Conservation (phyloP, 805 yeast genomes). For the Grigorovia jiainica region DNA sequence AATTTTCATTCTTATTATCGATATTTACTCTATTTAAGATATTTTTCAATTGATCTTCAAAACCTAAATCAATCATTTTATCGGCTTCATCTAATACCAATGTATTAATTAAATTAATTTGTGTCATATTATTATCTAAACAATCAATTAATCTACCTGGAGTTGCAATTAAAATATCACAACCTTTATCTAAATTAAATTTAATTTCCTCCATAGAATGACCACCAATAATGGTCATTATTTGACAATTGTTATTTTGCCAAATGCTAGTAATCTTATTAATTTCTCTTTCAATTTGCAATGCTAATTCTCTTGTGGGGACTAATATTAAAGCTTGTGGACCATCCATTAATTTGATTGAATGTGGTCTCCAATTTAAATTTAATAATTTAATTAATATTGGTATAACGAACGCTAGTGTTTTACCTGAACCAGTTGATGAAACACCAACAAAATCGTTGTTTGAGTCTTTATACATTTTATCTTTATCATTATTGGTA, state of each 20-base stretch:
- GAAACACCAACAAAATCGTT: slow-evolving; percentile 54
- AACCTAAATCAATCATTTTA: slow-evolving; percentile 91
- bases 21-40: slow-evolving; percentile 36
- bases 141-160: slow-evolving; percentile 89
- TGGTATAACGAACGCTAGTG: slow-evolving; percentile 75
- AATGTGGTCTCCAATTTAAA: slow-evolving; percentile 38
- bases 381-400: slow-evolving; percentile 45
- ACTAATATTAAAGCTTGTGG: slow-evolving; percentile 71
- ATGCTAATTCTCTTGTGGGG: slow-evolving; percentile 90
- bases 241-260: slow-evolving; percentile 23
- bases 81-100: slow-evolving; percentile 91
- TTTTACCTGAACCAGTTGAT: slow-evolving; percentile 94
- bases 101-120: slow-evolving; percentile 51
- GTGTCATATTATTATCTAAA: slow-evolving; percentile 55
- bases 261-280: slow-evolving; percentile 36
- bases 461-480: slow-evolving; percentile 30
- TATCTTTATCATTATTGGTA: slow-evolving; percentile 38
- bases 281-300: slow-evolving; percentile 69
- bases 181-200: slow-evolving; percentile 45
- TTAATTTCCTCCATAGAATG: slow-evolving; percentile 72
- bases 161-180: slow-evolving; percentile 81
- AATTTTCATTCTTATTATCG: slow-evolving; percentile 30
- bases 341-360: slow-evolving; percentile 43
- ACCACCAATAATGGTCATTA: slow-evolving; percentile 77
- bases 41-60: slow-evolving; percentile 65